Base-by-base conservation (phyloP, 352 stramenopile species). In the Globisporangium sylvaticum region DNA sequence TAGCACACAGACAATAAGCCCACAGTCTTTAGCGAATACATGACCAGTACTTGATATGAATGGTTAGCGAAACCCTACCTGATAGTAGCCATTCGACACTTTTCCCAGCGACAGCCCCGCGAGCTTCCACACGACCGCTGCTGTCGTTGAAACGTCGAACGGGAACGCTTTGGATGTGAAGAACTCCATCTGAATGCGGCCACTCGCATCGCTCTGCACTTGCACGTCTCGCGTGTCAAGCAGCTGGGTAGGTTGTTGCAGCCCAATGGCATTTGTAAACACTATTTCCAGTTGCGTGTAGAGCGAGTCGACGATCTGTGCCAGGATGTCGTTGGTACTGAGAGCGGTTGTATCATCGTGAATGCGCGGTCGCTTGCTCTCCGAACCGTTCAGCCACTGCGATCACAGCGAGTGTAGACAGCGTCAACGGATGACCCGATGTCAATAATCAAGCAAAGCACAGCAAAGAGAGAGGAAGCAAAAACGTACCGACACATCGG, bases 111-210 rank as follows among this genome's bases (percentile, higher is more conserved):
- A 46, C 3, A 57, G 63, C 0, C 39, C 31, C 8, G 57, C 37
- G 27, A 63, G 62, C 15, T 61, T 50, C 71, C 71, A 77, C 8
- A 42, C 61, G 1, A 65, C 59, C 1, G 66, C 50, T 12, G 27
- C 59, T 4, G 67, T 67, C 1, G 65, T 46, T 9, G 63, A 58
- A 2, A 74, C 15, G 2, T 31, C 32, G 46, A 74, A 77, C 8
- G 68, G 71, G 4, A 70, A 57, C n/a, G 68, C 63, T 25, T 68
- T 69, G 27, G 64, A 46, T 32, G 68, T 55, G 14, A 77, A 31
- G n/a, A 77, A 27, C 59, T 74, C 61, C 64, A 77, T 31, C 42
- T 39, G 74, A 0, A 74, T 44, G 31, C 54, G 46, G n/a, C 62
- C 52, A 10, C 14, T 25, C 0, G 32, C 39, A 57, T 77, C 58